phyloP scores from a whole-genome alignment of 2,329 filamentous ascomycete species.

The Ophiostoma sp. region DNA sequence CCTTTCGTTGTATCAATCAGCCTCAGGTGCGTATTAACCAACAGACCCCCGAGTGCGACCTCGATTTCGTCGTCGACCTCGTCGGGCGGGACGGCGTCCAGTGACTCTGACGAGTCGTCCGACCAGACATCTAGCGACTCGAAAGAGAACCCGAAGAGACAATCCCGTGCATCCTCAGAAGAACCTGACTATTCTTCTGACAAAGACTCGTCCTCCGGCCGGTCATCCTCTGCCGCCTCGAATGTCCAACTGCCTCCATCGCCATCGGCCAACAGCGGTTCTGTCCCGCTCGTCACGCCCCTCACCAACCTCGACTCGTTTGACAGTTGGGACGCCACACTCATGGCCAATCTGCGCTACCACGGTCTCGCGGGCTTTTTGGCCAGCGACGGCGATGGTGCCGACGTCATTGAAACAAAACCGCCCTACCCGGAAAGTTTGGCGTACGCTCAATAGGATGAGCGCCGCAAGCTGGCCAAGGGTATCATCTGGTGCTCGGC shows the following conservation, averaged over 20 bases:
- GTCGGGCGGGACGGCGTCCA: not conserved
- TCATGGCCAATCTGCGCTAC: conserved; percentile 21
- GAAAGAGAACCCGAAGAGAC: not conserved
- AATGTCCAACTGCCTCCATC: not conserved
- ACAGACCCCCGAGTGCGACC: not conserved
- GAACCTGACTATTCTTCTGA: not conserved
- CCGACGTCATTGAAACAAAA: not conserved
- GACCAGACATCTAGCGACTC: not conserved
- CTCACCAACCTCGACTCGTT: conserved; percentile 24
- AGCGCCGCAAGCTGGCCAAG: conserved; percentile 27
- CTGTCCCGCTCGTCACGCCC: conserved; percentile 12
- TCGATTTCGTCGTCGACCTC: not conserved
- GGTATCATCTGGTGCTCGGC: conserved; percentile 25
- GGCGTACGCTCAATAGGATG: conserved; percentile 23
- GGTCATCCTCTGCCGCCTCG: not conserved
- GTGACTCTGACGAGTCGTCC: not conserved
- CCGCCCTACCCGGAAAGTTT: conserved; percentile 14
- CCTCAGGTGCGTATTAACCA: not conserved
- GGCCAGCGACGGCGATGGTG: not conserved
- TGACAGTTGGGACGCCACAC: conserved; percentile 22
- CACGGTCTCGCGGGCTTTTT: conserved; percentile 25
- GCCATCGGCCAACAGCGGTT: not conserved
- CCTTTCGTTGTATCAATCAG: not conserved
- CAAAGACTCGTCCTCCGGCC: not conserved
- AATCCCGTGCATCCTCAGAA: not conserved